Percentiles rank a stretch among this genome's conserved stretches.
Conservation (phyloP, 1,284 basidiomycete species). For the Ganoderma sinense region DNA sequence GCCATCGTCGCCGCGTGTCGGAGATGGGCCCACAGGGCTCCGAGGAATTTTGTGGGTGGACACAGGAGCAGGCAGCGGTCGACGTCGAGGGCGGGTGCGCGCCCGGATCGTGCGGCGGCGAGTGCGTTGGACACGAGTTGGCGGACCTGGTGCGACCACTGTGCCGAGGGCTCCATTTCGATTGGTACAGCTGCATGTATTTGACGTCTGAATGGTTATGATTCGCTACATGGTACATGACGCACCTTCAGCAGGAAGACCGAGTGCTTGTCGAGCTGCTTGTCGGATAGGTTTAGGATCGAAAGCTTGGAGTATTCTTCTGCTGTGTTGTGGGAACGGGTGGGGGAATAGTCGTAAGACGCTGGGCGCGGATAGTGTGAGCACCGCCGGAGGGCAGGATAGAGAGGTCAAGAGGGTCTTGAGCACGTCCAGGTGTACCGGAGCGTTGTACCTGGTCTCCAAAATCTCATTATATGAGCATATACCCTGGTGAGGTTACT, state of each 20-base stretch:
- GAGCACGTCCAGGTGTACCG: conserved; percentile 65
- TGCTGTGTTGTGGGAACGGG: conserved; percentile 43
- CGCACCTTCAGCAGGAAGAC: conserved; percentile 49
- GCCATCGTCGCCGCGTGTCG: conserved; percentile 17
- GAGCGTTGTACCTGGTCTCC: conserved; percentile 41
- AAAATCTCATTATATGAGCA: conserved; percentile 15
- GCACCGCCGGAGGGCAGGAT: conserved; percentile 69
- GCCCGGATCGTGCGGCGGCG: conserved; percentile 59
- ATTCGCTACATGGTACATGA: not conserved
- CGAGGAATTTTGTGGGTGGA: conserved; percentile 66
- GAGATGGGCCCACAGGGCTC: conserved; percentile 46
- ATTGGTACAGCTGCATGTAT: conserved; percentile 18
- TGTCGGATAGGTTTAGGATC: conserved; percentile 53
- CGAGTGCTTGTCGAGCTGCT: conserved; percentile 52
- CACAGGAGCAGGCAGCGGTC: conserved; percentile 64
- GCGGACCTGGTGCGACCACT: conserved; percentile 54
- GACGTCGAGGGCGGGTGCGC: conserved; percentile 68
- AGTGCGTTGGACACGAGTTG: conserved; percentile 63
- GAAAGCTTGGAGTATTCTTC: conserved; percentile 38
- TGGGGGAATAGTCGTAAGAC: conserved; percentile 59
- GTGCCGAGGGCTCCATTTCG: conserved; percentile 24
- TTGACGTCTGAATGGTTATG: not conserved
- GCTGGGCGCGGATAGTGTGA: conserved; percentile 66
- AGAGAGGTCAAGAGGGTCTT: conserved; percentile 69
- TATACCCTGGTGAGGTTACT: conserved; percentile 31